These are phyloP conservation scores for Fomes fomentarius DNA, from an alignment of 1,284 basidiomycete species.

Conservation along the genomic window DNA sequence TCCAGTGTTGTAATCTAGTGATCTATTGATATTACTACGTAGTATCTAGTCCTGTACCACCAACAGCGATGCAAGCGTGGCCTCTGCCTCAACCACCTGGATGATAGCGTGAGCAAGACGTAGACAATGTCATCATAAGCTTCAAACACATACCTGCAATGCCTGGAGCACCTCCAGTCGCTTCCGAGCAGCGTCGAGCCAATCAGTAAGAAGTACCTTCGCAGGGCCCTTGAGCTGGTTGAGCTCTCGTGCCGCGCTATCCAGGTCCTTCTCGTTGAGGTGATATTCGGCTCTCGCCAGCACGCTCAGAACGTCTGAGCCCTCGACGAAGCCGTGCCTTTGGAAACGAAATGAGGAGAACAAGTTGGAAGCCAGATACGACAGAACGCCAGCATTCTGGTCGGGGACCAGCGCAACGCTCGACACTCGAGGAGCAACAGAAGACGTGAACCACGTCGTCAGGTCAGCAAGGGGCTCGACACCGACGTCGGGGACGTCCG, in stretches of 20 bases:
- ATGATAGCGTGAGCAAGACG: not conserved
- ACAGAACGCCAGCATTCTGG: slow-evolving; percentile 84
- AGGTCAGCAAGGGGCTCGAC: slow-evolving; percentile 91
- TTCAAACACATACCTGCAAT: slow-evolving; percentile 66
- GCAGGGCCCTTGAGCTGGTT: slow-evolving; percentile 91
- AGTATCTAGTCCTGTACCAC: slow-evolving; percentile 44
- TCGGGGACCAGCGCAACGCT: slow-evolving; percentile 92
- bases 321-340: slow-evolving; percentile 74
- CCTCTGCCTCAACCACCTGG: slow-evolving; percentile 84
- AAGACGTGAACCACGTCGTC: slow-evolving; percentile 86
- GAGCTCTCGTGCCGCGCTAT: slow-evolving; percentile 88
- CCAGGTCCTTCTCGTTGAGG: slow-evolving; percentile 91
- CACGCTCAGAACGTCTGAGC: slow-evolving; percentile 85
- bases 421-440: slow-evolving; percentile 85
- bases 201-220: slow-evolving; percentile 83
- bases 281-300: slow-evolving; percentile 91
- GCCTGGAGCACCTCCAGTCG: slow-evolving; percentile 94
- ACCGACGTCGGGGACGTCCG: slow-evolving; percentile 81
- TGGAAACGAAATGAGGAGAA: slow-evolving; percentile 83
- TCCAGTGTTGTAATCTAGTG: slow-evolving; percentile 28
- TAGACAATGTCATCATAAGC: slow-evolving; percentile 1
- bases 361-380: slow-evolving; percentile 82
- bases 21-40: slow-evolving; percentile 23
- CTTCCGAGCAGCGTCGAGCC: slow-evolving; percentile 89
- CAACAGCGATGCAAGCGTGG: slow-evolving; percentile 70